phyloP scores from a whole-genome alignment of 495 filamentous ascomycete genomes.

The Cercophora samala region DNA sequence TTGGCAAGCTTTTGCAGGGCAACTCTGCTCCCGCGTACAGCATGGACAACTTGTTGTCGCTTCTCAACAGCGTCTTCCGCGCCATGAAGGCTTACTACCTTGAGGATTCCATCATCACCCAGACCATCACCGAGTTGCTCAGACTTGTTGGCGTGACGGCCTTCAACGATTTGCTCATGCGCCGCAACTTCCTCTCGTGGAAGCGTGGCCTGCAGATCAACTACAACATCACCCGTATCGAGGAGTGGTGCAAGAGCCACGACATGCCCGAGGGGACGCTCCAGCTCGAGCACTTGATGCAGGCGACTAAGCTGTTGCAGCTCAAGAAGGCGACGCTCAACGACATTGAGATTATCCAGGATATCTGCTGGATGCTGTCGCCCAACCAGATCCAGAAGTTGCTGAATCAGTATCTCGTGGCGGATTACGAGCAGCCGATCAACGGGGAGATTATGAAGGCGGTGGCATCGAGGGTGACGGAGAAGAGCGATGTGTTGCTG shows the following conservation, averaged over 20 bases:
- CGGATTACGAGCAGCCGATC: slow-evolving; percentile 99
- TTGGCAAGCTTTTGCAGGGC: slow-evolving; percentile 88
- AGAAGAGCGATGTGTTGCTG: slow-evolving; percentile 95
- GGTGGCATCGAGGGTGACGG: slow-evolving; percentile 92
- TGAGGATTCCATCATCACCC: slow-evolving; percentile 91
- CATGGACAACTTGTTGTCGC: slow-evolving; percentile 97
- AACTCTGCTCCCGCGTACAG: slow-evolving; percentile 89
- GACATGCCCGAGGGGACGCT: slow-evolving; percentile 99
- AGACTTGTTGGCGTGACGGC: slow-evolving; percentile 94
- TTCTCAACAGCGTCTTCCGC: slow-evolving; percentile 95
- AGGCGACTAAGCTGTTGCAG: slow-evolving; percentile 98
- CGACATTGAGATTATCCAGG: slow-evolving; percentile 99
- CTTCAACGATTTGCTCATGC: slow-evolving; percentile 98
- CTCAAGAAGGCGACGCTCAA: slow-evolving; percentile 98
- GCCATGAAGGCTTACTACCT: slow-evolving; percentile 98
- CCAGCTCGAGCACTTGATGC: slow-evolving; percentile 98
- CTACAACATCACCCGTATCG: slow-evolving; percentile 99
- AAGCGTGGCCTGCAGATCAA: slow-evolving; percentile 99
- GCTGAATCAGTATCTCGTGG: slow-evolving; percentile 96
- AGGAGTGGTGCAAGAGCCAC: slow-evolving; percentile 99
- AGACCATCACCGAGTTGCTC: slow-evolving; percentile 91
- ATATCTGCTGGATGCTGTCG: slow-evolving; percentile 99
- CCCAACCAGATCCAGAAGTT: slow-evolving; percentile 99
- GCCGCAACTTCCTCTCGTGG: slow-evolving; percentile 98
- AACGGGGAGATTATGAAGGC: slow-evolving; percentile 99